Evolutionary conservation across 2,329 filamentous ascomycete genomes (phyloP).

Genomic region (Diaporthe sp.): DNA sequence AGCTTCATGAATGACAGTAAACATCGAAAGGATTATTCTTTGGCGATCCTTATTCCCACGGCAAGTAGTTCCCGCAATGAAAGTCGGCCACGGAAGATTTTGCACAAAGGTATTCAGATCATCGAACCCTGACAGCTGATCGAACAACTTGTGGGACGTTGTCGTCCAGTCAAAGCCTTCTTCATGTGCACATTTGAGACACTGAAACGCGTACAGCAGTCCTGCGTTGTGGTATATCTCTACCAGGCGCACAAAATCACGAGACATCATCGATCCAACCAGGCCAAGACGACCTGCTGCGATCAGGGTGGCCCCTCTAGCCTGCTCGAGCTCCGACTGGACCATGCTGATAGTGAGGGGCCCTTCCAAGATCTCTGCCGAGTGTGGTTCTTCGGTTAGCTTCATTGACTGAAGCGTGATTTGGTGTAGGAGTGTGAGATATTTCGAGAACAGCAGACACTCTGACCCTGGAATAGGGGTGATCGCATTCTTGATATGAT

Average conservation of each 20-base stretch:
- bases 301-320: slow-evolving; percentile 15
- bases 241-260: slow-evolving; percentile 1
- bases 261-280: background rate
- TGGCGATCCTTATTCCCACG: background rate
- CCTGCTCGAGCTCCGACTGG: slow-evolving; percentile 1
- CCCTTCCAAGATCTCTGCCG: background rate
- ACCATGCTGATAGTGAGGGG: background rate
- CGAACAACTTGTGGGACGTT: background rate
- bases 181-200: background rate
- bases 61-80: slow-evolving; percentile 6
- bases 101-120: background rate
- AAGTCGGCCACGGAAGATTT: slow-evolving; percentile 14
- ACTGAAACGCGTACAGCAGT: background rate
- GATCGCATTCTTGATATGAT: slow-evolving; percentile 4
- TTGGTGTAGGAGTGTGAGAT: slow-evolving; percentile 2
- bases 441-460: slow-evolving; percentile 2
- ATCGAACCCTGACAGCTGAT: background rate
- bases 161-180: background rate
- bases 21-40: background rate
- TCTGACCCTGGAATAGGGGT: background rate
- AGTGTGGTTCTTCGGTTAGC: background rate
- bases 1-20: background rate
- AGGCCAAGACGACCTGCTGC: slow-evolving; percentile 3
- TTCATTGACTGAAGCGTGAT: background rate
- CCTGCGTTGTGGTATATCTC: slow-evolving; percentile 11